Conservation (phyloP, 164 flowering plant genomes). For the Saururus chinensis region DNA sequence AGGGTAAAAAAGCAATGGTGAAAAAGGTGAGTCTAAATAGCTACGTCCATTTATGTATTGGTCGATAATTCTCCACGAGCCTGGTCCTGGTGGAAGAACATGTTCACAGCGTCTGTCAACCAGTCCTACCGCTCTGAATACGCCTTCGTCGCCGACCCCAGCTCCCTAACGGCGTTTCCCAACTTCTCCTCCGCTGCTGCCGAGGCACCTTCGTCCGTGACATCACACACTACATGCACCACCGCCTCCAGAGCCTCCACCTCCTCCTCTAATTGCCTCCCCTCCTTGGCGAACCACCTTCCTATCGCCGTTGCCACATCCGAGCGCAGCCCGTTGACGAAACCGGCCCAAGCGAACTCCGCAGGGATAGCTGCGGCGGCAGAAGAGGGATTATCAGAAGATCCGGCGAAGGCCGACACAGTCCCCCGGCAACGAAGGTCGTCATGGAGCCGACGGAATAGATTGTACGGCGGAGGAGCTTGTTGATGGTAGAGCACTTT, state of each 20-base stretch:
- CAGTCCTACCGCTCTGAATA: not conserved
- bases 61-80: conserved; percentile 13
- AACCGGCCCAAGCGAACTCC: conserved; percentile 23
- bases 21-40: no score
- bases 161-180: not conserved
- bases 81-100: conserved; percentile 14
- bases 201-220: not conserved
- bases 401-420: conserved; percentile 12
- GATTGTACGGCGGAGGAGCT: conserved; percentile 17
- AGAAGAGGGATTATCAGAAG: not conserved
- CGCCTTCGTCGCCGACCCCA: not conserved
- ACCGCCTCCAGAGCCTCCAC: conserved; percentile 12
- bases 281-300: not conserved
- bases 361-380: conserved; percentile 7
- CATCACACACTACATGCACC: conserved; percentile 14
- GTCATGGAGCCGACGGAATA: conserved; percentile 21
- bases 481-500: conserved; percentile 13
- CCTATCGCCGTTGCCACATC: conserved; percentile 8
- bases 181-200: no score
- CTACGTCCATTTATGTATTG: not conserved
- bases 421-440: conserved; percentile 18
- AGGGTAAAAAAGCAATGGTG: no score
- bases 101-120: conserved; percentile 14
- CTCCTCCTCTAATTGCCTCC: not conserved
- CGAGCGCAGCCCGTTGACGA: conserved; percentile 13